Conservation (phyloP, 306 rosid genomes). For the Malus orientalis region DNA sequence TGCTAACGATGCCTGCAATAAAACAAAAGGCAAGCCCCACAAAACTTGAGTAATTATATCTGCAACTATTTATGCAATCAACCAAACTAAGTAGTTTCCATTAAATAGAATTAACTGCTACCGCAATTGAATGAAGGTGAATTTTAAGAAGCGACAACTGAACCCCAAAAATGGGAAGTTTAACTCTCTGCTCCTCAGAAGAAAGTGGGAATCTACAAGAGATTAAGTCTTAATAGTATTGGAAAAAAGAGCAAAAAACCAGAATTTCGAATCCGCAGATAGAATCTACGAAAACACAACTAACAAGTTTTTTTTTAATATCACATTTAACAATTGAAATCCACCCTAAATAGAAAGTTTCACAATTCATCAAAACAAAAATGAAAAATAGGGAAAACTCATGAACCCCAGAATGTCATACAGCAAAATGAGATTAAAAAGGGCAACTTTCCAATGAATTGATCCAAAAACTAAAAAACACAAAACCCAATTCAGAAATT, state of each 20-base stretch:
- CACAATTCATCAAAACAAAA: background rate
- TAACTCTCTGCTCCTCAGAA: background rate
- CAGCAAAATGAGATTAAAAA: background rate
- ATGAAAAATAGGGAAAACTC: background rate
- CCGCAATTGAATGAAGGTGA: background rate
- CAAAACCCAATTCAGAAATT: conserved; percentile 2
- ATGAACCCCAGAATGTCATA: background rate
- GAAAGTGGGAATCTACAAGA: conserved; percentile 17
- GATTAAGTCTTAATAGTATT: background rate
- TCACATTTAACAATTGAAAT: conserved; percentile 17
- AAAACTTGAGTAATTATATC: background rate
- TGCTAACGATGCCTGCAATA: background rate
- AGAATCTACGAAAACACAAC: conserved; percentile 17
- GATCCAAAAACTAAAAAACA: background rate
- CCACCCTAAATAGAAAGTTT: conserved; percentile 1
- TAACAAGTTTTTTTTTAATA: background rate
- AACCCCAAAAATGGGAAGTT: background rate
- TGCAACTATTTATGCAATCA: background rate
- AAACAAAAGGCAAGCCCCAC: background rate
- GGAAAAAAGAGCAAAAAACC: background rate
- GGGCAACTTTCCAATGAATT: background rate
- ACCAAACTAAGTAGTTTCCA: background rate
- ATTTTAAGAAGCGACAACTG: background rate
- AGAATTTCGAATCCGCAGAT: conserved; percentile 5
- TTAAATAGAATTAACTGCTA: background rate